Percentiles rank a stretch among this genome's conserved stretches.
Conservation (phyloP, 768 basidiomycete species). For the Chiua virens region DNA sequence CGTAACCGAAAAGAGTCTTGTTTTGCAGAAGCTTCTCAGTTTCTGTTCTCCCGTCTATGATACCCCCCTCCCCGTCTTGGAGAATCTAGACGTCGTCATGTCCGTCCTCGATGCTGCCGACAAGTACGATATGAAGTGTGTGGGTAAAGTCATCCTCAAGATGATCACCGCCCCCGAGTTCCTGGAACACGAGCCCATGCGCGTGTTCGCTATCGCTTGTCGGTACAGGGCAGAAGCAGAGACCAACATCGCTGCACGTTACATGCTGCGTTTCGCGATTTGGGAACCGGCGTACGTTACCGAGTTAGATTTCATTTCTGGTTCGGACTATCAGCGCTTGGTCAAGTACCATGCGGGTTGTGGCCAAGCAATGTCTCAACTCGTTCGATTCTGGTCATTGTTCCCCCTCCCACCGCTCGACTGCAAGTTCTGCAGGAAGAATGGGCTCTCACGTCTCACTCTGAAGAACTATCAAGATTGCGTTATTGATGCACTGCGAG, state of each 20-base stretch:
- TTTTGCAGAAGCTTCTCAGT: conserved; percentile 42
- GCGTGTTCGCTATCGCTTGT: conserved; percentile 39
- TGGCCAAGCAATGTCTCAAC: conserved; percentile 35
- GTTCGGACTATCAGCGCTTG: conserved; percentile 36
- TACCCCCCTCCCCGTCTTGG: conserved; percentile 28
- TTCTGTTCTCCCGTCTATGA: conserved; percentile 51
- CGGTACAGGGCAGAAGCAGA: conserved; percentile 35
- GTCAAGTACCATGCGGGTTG: conserved; percentile 36
- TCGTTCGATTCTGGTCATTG: conserved; percentile 30
- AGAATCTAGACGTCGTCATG: conserved; percentile 42
- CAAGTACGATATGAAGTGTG: conserved; percentile 52
- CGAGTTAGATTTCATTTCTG: conserved; percentile 40
- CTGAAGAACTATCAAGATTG: conserved; percentile 34
- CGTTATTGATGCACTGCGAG: conserved; percentile 31
- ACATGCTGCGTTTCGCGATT: conserved; percentile 37
- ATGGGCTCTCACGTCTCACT: conserved; percentile 32
- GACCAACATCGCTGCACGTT: conserved; percentile 37
- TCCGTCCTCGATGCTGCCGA: conserved; percentile 44
- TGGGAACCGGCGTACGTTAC: conserved; percentile 32
- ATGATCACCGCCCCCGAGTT: conserved; percentile 33
- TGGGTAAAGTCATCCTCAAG: conserved; percentile 36
- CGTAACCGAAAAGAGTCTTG: conserved; percentile 45
- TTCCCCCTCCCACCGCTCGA: conserved; percentile 33
- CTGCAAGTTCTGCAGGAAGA: conserved; percentile 37
- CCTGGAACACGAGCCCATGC: conserved; percentile 35